Evolutionary conservation across 306 rosid species (phyloP).

Genomic region (Glycyrrhiza uralensis): DNA sequence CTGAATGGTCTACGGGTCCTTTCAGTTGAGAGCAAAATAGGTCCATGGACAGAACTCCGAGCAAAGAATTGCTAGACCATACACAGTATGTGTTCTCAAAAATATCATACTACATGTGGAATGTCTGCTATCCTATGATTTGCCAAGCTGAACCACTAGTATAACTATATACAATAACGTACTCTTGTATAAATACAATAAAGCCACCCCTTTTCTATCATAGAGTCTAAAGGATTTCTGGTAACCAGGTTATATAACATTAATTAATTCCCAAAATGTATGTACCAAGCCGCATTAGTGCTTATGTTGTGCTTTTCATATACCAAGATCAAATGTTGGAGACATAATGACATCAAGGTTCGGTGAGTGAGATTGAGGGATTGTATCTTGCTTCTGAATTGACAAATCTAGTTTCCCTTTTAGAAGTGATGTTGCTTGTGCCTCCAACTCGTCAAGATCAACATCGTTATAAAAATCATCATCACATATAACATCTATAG

Average conservation of each 20-base stretch:
- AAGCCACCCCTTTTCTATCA: background rate
- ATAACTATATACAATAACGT: background rate
- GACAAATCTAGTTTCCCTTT: slow-evolving; percentile 51
- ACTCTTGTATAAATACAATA: background rate
- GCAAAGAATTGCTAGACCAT: no score
- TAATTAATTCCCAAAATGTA: background rate
- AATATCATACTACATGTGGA: no score
- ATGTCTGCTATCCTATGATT: slow-evolving; percentile 21
- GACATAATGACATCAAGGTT: slow-evolving; percentile 27
- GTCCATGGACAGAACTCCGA: no score
- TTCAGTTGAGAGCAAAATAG: no score
- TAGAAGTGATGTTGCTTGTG: slow-evolving; percentile 67
- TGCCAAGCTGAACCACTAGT: background rate
- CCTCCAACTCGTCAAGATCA: slow-evolving; percentile 82
- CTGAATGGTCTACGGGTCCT: no score
- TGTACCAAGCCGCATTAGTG: background rate
- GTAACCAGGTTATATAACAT: background rate
- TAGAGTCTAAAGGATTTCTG: background rate
- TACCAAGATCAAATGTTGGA: slow-evolving; percentile 92
- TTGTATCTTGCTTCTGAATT: slow-evolving; percentile 32
- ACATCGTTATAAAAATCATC: slow-evolving; percentile 65
- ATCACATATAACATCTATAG: slow-evolving; percentile 45
- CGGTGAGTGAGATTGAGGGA: slow-evolving; percentile 32
- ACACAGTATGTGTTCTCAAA: no score
- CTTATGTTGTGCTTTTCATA: slow-evolving; percentile 33